Base-by-base conservation (phyloP, 176 grass and related monocot species). In the Triticum monococcum region DNA sequence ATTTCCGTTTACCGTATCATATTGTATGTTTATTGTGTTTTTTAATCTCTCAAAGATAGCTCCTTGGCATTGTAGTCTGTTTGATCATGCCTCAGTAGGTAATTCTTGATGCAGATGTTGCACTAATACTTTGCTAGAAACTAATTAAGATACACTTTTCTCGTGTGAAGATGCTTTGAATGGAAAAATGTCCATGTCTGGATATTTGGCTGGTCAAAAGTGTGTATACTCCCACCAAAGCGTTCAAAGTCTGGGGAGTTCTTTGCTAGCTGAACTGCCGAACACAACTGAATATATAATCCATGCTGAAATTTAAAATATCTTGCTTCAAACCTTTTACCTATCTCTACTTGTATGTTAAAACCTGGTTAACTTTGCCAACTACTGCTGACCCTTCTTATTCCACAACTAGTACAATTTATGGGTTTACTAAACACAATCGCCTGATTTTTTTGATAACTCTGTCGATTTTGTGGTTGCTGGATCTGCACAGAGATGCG, bases 171-270 rank as follows among this genome's bases (percentile, higher is more conserved):
- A 12, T 76, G 70, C 30, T 66, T 77, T 77, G 41, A 16, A 23
- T 69, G 18, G 33, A 50, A 77, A 80, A 45, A 18, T 12, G 9
- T 28, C 24, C 9, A 38, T 46, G 5, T 25, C 40, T 80, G 45
- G 43, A 80, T 8, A 50, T 46, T 65, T 52, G 31, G 61, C 73
- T 85, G 62, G 30, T 85, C 43, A 85, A 37, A 77, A 25, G 40
- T 37, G 61, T 66, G 71, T 33, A 12, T 75, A 67, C 22, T 65
- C 41, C 22, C 72, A 54, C 9, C 46, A 66, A 13, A 5, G 70
- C 22, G 12, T 12, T 46, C 43, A 79, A 32, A 13, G 26, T 45
- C 56, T 18, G 61, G n/a, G 40, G 40, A 65, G 26, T 11, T 26
- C 25, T 54, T 77, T 52, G 12, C 12, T 85, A 66, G 22, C 26